Conservation (phyloP, 768 basidiomycete species). For the Lactarius sanguifluus region DNA sequence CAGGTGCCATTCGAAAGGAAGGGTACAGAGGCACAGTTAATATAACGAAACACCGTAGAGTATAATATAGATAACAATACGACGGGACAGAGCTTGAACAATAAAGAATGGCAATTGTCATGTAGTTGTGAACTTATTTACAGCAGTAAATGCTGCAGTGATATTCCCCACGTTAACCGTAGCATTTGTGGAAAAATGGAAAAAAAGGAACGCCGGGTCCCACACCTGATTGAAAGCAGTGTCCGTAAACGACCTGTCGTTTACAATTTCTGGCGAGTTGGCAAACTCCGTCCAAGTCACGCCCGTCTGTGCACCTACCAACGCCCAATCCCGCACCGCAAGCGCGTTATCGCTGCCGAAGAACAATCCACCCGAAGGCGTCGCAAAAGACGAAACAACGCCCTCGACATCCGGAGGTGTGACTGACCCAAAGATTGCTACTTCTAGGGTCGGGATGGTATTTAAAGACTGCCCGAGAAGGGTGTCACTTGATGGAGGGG, state of each 20-base stretch:
- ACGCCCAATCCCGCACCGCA: slow-evolving; percentile 55
- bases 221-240: slow-evolving; percentile 49
- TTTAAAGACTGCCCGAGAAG: slow-evolving; percentile 44
- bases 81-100: neutral
- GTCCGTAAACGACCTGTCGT: slow-evolving; percentile 49
- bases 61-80: slow-evolving; percentile 27
- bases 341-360: slow-evolving; percentile 56
- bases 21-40: neutral
- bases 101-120: slow-evolving; percentile 4
- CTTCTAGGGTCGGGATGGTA: slow-evolving; percentile 54
- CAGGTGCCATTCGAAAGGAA: neutral
- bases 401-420: slow-evolving; percentile 47
- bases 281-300: slow-evolving; percentile 56
- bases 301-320: slow-evolving; percentile 40
- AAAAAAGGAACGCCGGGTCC: slow-evolving; percentile 42
- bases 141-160: slow-evolving; percentile 42
- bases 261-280: slow-evolving; percentile 50
- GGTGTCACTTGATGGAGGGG: slow-evolving; percentile 45
- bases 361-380: slow-evolving; percentile 50
- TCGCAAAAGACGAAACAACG: slow-evolving; percentile 52
- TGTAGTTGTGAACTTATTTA: slow-evolving; percentile 31
- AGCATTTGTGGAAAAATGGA: slow-evolving; percentile 33
- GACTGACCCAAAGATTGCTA: slow-evolving; percentile 62
- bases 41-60: slow-evolving; percentile 3
- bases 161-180: slow-evolving; percentile 44